Evolutionary conservation across 805 yeast species (phyloP).

Genomic region (Metschnikowia vanudenii): DNA sequence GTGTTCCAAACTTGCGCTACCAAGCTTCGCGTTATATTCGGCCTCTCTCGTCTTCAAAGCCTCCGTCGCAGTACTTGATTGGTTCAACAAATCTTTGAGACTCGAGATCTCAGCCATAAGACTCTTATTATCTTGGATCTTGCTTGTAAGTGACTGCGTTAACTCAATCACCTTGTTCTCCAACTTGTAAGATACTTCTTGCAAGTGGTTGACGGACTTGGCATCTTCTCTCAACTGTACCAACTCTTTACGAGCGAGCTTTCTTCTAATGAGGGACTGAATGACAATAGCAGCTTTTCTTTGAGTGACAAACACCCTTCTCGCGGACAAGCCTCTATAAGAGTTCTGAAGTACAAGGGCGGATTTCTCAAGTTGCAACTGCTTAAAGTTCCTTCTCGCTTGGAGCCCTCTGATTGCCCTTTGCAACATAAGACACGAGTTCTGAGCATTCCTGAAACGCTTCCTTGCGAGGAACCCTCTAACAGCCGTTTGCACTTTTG

Average conservation of each 20-base stretch:
- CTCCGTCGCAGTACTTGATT: conserved; percentile 52
- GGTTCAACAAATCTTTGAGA: conserved; percentile 47
- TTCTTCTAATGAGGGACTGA: conserved; percentile 78
- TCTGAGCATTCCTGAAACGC: conserved; percentile 30
- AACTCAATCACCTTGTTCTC: conserved; percentile 98
- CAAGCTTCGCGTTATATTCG: conserved; percentile 49
- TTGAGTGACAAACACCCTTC: conserved; percentile 47
- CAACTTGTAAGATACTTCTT: conserved; percentile 87
- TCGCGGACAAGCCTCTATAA: conserved; percentile 67
- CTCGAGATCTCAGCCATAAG: conserved; percentile 59
- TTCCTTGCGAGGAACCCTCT: conserved; percentile 55
- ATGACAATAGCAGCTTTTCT: conserved; percentile 61
- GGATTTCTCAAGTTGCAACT: conserved; percentile 55
- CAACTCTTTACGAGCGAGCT: conserved; percentile 66
- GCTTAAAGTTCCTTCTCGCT: conserved; percentile 51
- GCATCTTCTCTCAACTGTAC: conserved; percentile 76
- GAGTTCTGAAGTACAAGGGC: conserved; percentile 72
- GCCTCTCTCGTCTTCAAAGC: conserved; percentile 53
- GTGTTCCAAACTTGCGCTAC: conserved; percentile 47
- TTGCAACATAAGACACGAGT: conserved; percentile 45
- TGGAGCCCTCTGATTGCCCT: conserved; percentile 50
- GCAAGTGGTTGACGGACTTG: conserved; percentile 82
- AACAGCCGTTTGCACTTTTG: conserved; percentile 62
- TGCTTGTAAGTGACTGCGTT: conserved; percentile 77
- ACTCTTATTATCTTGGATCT: conserved; percentile 78